Conservation (phyloP, 352 stramenopile genomes). For the Peronospora destructor region DNA sequence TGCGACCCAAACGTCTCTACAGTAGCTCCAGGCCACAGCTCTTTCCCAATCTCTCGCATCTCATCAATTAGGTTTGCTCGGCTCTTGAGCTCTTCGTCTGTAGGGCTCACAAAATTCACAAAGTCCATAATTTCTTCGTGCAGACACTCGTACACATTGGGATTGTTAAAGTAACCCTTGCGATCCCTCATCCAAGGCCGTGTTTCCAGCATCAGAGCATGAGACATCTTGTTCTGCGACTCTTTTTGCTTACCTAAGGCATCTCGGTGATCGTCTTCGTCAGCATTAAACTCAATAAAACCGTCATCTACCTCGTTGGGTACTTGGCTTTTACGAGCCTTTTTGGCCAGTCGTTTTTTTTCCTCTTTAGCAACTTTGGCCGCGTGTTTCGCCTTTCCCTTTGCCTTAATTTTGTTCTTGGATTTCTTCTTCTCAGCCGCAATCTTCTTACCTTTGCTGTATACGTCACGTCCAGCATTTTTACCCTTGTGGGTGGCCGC, state of each 20-base stretch:
- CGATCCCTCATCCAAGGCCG: conserved; percentile 67
- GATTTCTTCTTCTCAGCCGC: conserved; percentile 36
- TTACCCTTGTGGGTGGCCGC: conserved; percentile 26
- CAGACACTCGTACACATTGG: conserved; percentile 81
- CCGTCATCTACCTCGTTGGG: conserved; percentile 28
- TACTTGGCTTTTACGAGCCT: not conserved
- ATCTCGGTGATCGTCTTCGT: conserved; percentile 10
- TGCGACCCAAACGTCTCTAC: conserved; percentile 91
- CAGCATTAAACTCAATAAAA: conserved; percentile 42
- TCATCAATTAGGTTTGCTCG: conserved; percentile 66
- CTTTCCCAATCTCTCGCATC: conserved; percentile 57
- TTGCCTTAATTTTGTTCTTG: conserved; percentile 57
- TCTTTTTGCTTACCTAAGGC: conserved; percentile 9
- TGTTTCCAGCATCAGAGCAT: conserved; percentile 34
- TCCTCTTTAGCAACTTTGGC: conserved; percentile 49
- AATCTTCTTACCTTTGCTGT: conserved; percentile 25
- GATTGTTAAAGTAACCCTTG: conserved; percentile 44
- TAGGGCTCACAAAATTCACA: conserved; percentile 86
- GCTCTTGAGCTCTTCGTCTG: conserved; percentile 57
- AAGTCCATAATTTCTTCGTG: conserved; percentile 97
- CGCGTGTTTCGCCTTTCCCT: conserved; percentile 44
- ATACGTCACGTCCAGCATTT: conserved; percentile 27
- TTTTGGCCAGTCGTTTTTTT: conserved; percentile 30
- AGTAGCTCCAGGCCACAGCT: conserved; percentile 49
- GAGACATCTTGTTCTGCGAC: conserved; percentile 8